phyloP scores from a whole-genome alignment of 208 protist genomes.

The Sergeia podlipaevii region DNA sequence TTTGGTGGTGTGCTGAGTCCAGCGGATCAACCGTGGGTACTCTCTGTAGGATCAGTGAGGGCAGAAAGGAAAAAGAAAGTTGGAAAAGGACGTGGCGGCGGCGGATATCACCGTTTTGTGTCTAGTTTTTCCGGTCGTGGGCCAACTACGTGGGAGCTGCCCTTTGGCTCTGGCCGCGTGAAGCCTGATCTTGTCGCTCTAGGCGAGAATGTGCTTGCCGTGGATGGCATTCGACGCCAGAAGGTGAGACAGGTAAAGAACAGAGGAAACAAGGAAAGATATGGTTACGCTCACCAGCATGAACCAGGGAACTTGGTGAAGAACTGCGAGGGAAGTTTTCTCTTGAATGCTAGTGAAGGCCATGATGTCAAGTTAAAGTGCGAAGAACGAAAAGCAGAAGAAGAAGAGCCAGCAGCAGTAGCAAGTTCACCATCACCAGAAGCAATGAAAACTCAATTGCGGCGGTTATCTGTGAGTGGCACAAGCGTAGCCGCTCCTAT shows the following conservation, averaged over 20 bases:
- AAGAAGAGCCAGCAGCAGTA: too few relatives aligned
- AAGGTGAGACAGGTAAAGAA: background rate
- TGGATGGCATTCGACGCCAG: conserved; percentile 12
- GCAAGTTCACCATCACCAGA: too few relatives aligned
- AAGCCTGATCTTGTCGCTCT: conserved; percentile 97
- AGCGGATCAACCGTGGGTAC: conserved; percentile 93
- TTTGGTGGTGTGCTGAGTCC: conserved; percentile 97
- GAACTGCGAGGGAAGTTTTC: too few relatives aligned
- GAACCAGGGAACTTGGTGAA: too few relatives aligned
- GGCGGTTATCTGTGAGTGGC: conserved; percentile 66
- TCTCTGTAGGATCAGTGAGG: conserved; percentile 90
- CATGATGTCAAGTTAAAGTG: too few relatives aligned
- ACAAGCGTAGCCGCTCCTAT: conserved; percentile 95
- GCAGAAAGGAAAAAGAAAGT: background rate
- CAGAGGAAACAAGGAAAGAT: background rate
- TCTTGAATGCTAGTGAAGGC: too few relatives aligned
- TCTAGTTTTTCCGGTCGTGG: conserved; percentile 91
- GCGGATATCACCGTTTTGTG: conserved; percentile 15
- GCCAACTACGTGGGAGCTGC: conserved; percentile 94
- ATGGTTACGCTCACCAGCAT: background rate
- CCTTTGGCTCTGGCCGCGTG: conserved; percentile 88
- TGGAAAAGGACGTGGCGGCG: background rate
- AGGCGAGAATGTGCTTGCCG: conserved; percentile 45
- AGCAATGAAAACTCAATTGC: too few relatives aligned
- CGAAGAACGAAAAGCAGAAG: too few relatives aligned